Percentiles rank a stretch among this genome's conserved stretches.
phyloP scores from a whole-genome alignment of 2,329 filamentous ascomycete genomes.

The Cercospora berteroae region DNA sequence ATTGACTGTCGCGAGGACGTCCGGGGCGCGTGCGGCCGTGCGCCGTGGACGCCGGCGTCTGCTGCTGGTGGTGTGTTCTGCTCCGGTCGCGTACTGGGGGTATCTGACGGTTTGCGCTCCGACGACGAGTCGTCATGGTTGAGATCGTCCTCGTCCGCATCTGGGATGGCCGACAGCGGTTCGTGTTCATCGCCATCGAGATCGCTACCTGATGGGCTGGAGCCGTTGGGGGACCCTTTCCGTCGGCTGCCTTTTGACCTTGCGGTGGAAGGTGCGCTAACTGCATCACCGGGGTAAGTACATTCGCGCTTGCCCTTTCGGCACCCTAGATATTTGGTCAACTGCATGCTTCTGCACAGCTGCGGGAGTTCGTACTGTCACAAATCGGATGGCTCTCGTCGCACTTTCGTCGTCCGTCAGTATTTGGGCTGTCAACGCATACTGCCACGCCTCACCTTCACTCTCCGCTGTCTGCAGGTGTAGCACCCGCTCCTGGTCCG shows the following conservation, averaged over 20 bases:
- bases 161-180: slow-evolving; percentile 44
- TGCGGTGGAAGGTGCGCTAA: slow-evolving; percentile 47
- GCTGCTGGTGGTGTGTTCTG: slow-evolving; percentile 53
- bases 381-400: slow-evolving; percentile 86
- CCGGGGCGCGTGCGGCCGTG: slow-evolving; percentile 23
- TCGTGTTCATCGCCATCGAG: slow-evolving; percentile 43
- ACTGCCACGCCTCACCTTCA: slow-evolving; percentile 57
- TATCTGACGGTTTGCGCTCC: slow-evolving; percentile 39
- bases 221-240: slow-evolving; percentile 45
- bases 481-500: slow-evolving; percentile 91
- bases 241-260: slow-evolving; percentile 47
- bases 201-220: slow-evolving; percentile 54
- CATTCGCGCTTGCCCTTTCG: slow-evolving; percentile 90
- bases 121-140: slow-evolving; percentile 29
- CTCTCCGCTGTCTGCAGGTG: slow-evolving; percentile 83
- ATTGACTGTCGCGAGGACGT: slow-evolving; percentile 26
- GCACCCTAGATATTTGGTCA: slow-evolving; percentile 59
- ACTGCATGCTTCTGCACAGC: not conserved
- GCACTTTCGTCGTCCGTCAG: slow-evolving; percentile 58
- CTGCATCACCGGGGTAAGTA: slow-evolving; percentile 74
- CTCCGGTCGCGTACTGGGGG: slow-evolving; percentile 41
- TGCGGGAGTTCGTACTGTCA: slow-evolving; percentile 56
- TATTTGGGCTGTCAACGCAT: not conserved
- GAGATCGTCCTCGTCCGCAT: slow-evolving; percentile 48
- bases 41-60: slow-evolving; percentile 38